A percentile compares a stretch with the other conserved stretches of the same genome.
Conservation (phyloP, 371 early-diverging fungal species). For the Dinochytrium kinnereticum region DNA sequence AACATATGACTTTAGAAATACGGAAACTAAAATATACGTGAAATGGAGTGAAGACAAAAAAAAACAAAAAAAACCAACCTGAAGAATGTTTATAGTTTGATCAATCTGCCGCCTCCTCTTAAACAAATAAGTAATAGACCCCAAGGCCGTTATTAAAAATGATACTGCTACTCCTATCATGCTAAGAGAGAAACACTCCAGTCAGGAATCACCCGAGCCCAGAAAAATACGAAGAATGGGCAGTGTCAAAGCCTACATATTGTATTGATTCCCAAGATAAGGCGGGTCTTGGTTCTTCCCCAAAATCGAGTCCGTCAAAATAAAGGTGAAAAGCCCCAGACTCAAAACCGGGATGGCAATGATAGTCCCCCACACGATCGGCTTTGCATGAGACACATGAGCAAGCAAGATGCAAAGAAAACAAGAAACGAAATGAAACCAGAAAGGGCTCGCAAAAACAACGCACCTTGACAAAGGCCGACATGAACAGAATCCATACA, state of each 20-base stretch:
- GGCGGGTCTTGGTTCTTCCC: slow-evolving; percentile 41
- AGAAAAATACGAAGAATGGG: neutral
- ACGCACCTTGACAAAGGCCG: slow-evolving; percentile 29
- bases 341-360: slow-evolving; percentile 60
- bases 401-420: no score
- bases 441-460: no score
- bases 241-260: slow-evolving; percentile 31
- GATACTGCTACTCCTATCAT: slow-evolving; percentile 63
- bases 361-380: slow-evolving; percentile 69
- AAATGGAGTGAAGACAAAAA: neutral
- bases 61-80: slow-evolving; percentile 43
- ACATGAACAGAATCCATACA: slow-evolving; percentile 33
- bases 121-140: slow-evolving; percentile 49
- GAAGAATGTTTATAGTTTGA: slow-evolving; percentile 65
- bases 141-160: slow-evolving; percentile 57
- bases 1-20: no score
- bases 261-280: slow-evolving; percentile 62
- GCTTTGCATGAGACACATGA: no score
- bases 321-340: slow-evolving; percentile 52
- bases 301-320: slow-evolving; percentile 38
- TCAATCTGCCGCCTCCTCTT: slow-evolving; percentile 53
- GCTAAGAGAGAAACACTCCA: no score
- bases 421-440: no score
- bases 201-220: no score
- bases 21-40: neutral